phyloP scores from a whole-genome alignment of 345 rosid genomes.

The Eucalyptus pumila region DNA sequence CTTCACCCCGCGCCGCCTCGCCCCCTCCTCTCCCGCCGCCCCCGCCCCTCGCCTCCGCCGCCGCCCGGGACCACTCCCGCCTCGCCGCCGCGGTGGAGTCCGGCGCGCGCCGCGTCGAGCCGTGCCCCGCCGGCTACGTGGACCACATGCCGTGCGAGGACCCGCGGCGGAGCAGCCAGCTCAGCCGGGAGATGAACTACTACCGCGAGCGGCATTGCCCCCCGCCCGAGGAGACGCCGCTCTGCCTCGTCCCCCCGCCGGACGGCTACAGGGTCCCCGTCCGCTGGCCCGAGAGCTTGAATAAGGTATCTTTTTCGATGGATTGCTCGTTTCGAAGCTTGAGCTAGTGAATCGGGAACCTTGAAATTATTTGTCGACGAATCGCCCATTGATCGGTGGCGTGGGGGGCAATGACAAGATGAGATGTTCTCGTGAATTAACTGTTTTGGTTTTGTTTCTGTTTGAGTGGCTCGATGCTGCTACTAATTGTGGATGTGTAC shows the following conservation, averaged over 20 bases:
- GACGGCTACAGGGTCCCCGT: conserved; percentile 27
- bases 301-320: conserved; percentile 8
- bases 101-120: background rate
- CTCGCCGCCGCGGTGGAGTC: background rate
- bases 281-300: conserved; percentile 34
- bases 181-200: conserved; percentile 36
- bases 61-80: background rate
- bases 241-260: conserved; percentile 37
- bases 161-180: conserved; percentile 31
- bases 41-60: background rate
- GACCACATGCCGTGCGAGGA: conserved; percentile 49
- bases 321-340: background rate
- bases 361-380: background rate
- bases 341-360: background rate
- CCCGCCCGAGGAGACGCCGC: conserved; percentile 18
- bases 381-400: background rate
- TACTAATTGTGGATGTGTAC: background rate
- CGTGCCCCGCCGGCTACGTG: conserved; percentile 13
- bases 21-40: background rate
- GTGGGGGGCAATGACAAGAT: background rate
- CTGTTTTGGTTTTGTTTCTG: background rate
- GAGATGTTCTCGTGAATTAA: background rate
- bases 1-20: conserved; percentile 16
- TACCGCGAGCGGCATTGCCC: conserved; percentile 40
- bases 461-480: background rate